Percentiles rank a stretch among this genome's conserved stretches.
Evolutionary conservation across 768 basidiomycete genomes (phyloP).

Genomic region (Naematelia aurantialba): DNA sequence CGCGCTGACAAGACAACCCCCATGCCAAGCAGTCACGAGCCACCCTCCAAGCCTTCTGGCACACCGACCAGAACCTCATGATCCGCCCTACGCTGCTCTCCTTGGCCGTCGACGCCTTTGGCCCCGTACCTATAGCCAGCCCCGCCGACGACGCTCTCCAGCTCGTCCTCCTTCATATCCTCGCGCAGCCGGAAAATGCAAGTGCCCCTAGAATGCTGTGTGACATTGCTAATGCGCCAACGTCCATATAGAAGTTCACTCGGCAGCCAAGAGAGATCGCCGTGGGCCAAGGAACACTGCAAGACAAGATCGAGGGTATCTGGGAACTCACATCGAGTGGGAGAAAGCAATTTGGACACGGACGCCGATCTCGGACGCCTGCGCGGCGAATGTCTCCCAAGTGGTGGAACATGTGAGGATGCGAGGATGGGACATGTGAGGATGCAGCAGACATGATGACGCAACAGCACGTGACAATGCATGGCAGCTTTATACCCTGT

Average conservation of each 20-base stretch:
- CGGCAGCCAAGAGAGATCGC: too few relatives aligned
- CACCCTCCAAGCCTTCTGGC: background rate
- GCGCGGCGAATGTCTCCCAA: background rate
- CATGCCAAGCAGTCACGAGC: background rate
- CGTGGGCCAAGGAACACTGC: too few relatives aligned
- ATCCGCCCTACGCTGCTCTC: background rate
- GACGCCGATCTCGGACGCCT: background rate
- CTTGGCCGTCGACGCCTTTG: background rate
- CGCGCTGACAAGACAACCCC: too few relatives aligned
- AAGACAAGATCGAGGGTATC: background rate
- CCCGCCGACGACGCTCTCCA: background rate
- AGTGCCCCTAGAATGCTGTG: too few relatives aligned
- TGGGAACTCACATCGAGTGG: background rate
- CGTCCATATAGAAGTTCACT: too few relatives aligned
- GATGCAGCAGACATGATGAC: background rate
- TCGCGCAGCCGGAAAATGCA: background rate
- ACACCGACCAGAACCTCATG: background rate
- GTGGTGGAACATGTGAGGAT: background rate
- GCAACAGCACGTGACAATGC: background rate
- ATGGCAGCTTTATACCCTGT: background rate
- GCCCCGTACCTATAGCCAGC: too few relatives aligned
- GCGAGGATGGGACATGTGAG: background rate
- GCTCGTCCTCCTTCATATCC: background rate
- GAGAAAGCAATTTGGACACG: background rate
- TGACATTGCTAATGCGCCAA: too few relatives aligned